Base-by-base conservation (phyloP, 106 monocot genomes). In the Allium sativum region DNA sequence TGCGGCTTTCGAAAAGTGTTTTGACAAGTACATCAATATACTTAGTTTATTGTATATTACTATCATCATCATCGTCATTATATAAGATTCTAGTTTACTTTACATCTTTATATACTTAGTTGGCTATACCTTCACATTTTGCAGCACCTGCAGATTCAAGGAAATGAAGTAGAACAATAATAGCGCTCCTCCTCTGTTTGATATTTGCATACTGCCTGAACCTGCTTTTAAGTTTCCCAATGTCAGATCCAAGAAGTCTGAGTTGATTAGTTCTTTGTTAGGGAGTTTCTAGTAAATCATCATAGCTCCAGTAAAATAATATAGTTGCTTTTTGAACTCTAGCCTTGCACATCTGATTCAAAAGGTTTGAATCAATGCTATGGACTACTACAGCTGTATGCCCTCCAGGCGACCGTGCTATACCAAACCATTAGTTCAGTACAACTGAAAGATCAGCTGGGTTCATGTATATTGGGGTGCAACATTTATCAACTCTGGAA, bases 311-410 rank as follows among this genome's bases (percentile, higher is more conserved):
- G 18, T 77, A 75, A 66, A 88, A 82, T 45, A 88, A 81, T 58
- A 78, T 68, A 19, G 79, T 82, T 31, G 93, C 88, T 73, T 78
- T 93, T 58, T 93, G 93, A 13, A 68, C 78, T 73, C 93, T 85
- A 42, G 77, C 81, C 50, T 93, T 76, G 77, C 88, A 93, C 93
- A 93, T 93, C 62, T 22, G 88, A 20, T 93, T 75, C 75, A 88
- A 63, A 59, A 82, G 68, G 47, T 71, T 62, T 22, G 70, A 22
- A 66, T 93, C 93, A 40, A 93, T 75, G 61, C 77, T 77, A 45
- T 73, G 84, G 15, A 88, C 47, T 76, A 90, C 74, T 71, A 87
- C 74, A 81, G 90, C 72, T 73, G 80, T 69, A 52, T 79, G 67
- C 46, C 70, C 81, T 61, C 90, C 79, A 61, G 95, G 84, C 21